Evolutionary conservation across 495 filamentous ascomycete genomes (phyloP).

Genomic region (Polyplosphaeria fusca): DNA sequence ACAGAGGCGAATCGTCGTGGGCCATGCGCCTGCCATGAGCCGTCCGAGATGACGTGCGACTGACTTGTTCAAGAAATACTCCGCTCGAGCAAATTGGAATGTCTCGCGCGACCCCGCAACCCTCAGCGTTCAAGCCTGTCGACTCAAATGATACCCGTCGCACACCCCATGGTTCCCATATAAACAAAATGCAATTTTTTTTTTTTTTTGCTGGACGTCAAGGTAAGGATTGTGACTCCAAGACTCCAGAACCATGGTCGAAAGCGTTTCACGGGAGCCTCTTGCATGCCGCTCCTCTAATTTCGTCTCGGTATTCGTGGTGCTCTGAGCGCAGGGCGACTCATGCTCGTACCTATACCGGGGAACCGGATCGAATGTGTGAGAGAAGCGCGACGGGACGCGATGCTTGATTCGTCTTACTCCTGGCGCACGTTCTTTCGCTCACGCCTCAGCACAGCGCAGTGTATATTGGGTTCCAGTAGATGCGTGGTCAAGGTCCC

Average conservation of each 20-base stretch:
- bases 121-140: too few relatives aligned
- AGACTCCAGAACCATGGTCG: too few relatives aligned
- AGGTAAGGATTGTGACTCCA: too few relatives aligned
- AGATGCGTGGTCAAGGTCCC: constrained; percentile 2
- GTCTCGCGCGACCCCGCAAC: too few relatives aligned
- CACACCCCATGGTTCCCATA: too few relatives aligned
- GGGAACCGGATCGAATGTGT: constrained; percentile 10
- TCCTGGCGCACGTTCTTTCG: constrained; percentile 3
- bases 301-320: constrained; percentile 17
- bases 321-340: constrained; percentile 13
- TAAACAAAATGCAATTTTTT: too few relatives aligned
- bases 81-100: too few relatives aligned
- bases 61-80: too few relatives aligned
- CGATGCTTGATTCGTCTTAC: neutral
- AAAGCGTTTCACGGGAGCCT: neutral
- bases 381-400: constrained; percentile 6
- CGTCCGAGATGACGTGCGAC: too few relatives aligned
- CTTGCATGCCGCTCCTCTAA: constrained; percentile 20
- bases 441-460: constrained; percentile 4
- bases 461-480: constrained; percentile 13
- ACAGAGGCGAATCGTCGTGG: constrained; percentile 16
- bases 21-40: constrained; percentile 3
- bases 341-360: constrained; percentile 16
- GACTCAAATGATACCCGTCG: too few relatives aligned
- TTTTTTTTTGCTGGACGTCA: too few relatives aligned